Conservation (phyloP, 139 green algal species). For the Ostreobium quekettii region DNA sequence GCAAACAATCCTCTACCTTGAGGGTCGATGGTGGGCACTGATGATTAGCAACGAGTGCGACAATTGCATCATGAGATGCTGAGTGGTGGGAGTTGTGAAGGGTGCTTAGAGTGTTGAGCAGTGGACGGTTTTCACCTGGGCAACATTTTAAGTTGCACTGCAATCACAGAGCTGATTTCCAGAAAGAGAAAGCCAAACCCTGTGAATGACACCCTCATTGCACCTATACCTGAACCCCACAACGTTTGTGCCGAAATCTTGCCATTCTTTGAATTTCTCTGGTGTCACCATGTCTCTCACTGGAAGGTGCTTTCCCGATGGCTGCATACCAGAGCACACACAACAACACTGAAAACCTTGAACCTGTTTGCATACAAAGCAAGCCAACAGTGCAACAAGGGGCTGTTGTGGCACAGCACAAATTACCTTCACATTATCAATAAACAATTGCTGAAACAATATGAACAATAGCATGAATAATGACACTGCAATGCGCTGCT, state of each 20-base stretch:
- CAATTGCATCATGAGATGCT: no score
- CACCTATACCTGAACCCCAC: constrained; percentile 68
- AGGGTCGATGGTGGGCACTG: no score
- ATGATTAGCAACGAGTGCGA: no score
- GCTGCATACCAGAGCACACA: constrained; percentile 41
- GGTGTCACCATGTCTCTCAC: constrained; percentile 86
- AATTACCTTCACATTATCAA: not conserved
- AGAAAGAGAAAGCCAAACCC: no score
- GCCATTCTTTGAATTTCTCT: constrained; percentile 90
- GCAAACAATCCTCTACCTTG: no score
- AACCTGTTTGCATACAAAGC: not conserved
- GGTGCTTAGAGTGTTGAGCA: no score
- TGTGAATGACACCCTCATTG: no score
- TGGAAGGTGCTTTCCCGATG: constrained; percentile 78
- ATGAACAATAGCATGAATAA: not conserved
- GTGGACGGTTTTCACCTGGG: no score
- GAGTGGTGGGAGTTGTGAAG: no score
- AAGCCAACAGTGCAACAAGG: not conserved
- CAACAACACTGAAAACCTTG: not conserved
- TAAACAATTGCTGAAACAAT: not conserved
- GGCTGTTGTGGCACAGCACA: not conserved
- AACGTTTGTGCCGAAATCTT: constrained; percentile 67
- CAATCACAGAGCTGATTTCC: no score
- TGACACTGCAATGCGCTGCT: not conserved
- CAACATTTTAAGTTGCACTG: no score